Conservation (phyloP, 2,329 filamentous ascomycete genomes). For the Hypomyces rosellus region DNA sequence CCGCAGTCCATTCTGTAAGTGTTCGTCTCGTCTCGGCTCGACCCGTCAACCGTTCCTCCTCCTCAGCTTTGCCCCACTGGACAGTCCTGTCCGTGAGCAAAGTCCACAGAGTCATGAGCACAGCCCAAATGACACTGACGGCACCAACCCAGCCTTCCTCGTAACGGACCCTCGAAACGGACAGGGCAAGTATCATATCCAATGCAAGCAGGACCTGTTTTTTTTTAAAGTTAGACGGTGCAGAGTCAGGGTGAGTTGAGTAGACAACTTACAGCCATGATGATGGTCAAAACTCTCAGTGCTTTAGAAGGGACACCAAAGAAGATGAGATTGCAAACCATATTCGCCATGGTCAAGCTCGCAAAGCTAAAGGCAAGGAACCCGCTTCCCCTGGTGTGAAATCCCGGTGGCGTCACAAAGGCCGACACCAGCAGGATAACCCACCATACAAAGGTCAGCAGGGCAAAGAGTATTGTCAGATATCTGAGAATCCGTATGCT, state of each 20-base stretch:
- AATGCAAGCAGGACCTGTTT: conserved; percentile 36
- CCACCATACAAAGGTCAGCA: conserved; percentile 87
- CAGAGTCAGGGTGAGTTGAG: neutral
- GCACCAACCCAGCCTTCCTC: conserved; percentile 94
- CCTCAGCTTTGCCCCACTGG: conserved; percentile 84
- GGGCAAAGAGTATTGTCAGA: conserved; percentile 68
- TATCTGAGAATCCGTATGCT: conserved; percentile 75
- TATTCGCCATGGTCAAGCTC: conserved; percentile 67
- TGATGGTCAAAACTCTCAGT: conserved; percentile 64
- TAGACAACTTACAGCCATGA: conserved; percentile 45
- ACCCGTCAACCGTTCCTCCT: conserved; percentile 88
- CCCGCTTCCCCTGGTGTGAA: conserved; percentile 82
- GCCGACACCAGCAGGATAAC: conserved; percentile 77
- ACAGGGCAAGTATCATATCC: conserved; percentile 72
- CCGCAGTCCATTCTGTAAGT: conserved; percentile 75
- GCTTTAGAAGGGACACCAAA: conserved; percentile 78
- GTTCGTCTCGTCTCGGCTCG: conserved; percentile 79
- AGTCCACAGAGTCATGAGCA: conserved; percentile 73
- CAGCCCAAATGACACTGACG: conserved; percentile 72
- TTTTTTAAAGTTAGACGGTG: no score
- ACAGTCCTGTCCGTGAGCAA: conserved; percentile 75
- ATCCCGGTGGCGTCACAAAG: conserved; percentile 83
- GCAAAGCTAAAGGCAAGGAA: conserved; percentile 87
- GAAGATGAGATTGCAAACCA: conserved; percentile 75
- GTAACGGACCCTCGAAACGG: conserved; percentile 65